Base-by-base conservation (phyloP, 1,284 basidiomycete genomes). In the Laetiporus sulphureus region DNA sequence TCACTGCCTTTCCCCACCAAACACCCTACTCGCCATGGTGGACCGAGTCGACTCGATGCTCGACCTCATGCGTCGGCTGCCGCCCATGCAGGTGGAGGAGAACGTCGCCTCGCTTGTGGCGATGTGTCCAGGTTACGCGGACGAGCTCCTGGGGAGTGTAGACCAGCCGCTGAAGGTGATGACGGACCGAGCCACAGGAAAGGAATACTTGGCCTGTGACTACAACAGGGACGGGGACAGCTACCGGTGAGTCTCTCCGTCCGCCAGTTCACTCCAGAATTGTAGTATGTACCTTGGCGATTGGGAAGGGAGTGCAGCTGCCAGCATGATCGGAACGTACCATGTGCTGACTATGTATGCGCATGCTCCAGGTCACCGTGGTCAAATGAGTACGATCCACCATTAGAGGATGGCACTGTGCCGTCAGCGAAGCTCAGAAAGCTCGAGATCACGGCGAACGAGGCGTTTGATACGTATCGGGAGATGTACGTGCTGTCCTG, bases 141-240 rank as follows among this genome's bases (percentile, higher is more conserved):
- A 99, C 57, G 96, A 99, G 66, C 77, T 99, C 20, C 73, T 95
- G 40, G 89, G 90, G 32, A 91, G 89, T 48, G 93, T 99, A 48
- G 96, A 99, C 71, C 90, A 95, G 63, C 96, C 96, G 10, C 72
- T 98, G 50, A 81, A 83, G 57, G 70, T 97, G 40, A 75, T 78
- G 63, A 79, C 77, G 30, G 95, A 98, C 71, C 73, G 72, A 27
- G 73, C 77, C 7, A 83, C 79, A 1, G 91, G 91, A 10, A 79
- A 79, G 52, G 92, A 98, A 44, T 99, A 90, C 60, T 79, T 99
- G 32, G 87, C 88, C 24, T 97, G 95, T 63, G 96, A 99, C 64
- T 99, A 99, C 63, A 99, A 99, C 68, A 75, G 91, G 24, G 96
- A 99, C 59, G 94, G 93, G 3, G 92, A 96, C 58, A 89, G 88